Percentiles rank a stretch among this genome's conserved stretches.
Evolutionary conservation across 306 rosid species (phyloP).

Genomic region (Acmispon strigosus): DNA sequence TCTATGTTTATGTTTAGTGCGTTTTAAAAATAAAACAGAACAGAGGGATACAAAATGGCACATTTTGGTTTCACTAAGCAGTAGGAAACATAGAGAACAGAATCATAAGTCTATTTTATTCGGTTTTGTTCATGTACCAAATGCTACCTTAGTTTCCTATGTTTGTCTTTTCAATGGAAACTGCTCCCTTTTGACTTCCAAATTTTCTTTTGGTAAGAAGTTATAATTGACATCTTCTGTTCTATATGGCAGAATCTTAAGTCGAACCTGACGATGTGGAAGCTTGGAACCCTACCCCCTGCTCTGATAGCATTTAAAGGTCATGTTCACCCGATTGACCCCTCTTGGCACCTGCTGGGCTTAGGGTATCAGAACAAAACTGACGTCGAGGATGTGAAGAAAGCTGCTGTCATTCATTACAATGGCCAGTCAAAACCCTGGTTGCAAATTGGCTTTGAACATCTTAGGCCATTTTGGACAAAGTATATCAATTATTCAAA

Average conservation of each 20-base stretch:
- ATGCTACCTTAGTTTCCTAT: too few species aligned
- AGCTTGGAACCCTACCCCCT: slow-evolving; percentile 95
- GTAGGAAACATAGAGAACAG: too few species aligned
- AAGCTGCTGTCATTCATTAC: slow-evolving; percentile 94
- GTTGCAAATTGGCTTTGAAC: slow-evolving; percentile 94
- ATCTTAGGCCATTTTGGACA: slow-evolving; percentile 95
- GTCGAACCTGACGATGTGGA: slow-evolving; percentile 91
- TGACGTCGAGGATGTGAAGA: slow-evolving; percentile 47
- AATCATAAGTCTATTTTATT: too few species aligned
- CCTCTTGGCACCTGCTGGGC: slow-evolving; percentile 96
- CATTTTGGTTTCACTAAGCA: too few species aligned
- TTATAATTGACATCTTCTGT: slow-evolving; percentile 16
- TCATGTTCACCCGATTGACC: slow-evolving; percentile 81
- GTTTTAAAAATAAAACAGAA: too few species aligned
- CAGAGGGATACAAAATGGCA: too few species aligned
- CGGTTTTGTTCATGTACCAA: too few species aligned
- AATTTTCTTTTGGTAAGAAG: not conserved
- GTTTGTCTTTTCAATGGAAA: too few species aligned
- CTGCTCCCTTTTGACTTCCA: not conserved
- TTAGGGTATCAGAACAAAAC: slow-evolving; percentile 94
- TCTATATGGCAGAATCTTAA: slow-evolving; percentile 62
- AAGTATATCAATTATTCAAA: slow-evolving; percentile 85
- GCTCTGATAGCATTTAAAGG: slow-evolving; percentile 95
- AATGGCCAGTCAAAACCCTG: slow-evolving; percentile 99
- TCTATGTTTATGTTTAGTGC: too few species aligned